Evolutionary conservation across 2,329 filamentous ascomycete species (phyloP).

Genomic region (Xylaria sp.): DNA sequence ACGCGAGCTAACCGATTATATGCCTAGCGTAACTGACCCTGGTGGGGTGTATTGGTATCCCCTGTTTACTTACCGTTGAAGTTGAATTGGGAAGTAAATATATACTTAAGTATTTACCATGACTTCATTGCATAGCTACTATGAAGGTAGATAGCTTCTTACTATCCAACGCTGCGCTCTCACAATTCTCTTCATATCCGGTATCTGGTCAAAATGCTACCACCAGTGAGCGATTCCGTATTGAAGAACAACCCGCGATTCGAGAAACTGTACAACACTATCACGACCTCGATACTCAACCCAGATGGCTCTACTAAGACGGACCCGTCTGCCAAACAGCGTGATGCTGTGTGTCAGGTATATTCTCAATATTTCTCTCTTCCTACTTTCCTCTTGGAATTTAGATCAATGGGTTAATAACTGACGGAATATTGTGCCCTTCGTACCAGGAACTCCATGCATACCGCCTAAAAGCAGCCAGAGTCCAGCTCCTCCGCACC

Average conservation of each 20-base stretch:
- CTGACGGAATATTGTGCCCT: background rate
- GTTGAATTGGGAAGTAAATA: no score
- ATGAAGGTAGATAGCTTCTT: background rate
- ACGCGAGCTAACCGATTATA: no score
- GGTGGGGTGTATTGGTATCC: no score
- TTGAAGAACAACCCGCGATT: slow-evolving; percentile 69
- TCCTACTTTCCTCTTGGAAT: background rate
- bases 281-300: slow-evolving; percentile 66
- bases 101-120: background rate
- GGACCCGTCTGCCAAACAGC: slow-evolving; percentile 62
- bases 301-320: slow-evolving; percentile 67
- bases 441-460: slow-evolving; percentile 60
- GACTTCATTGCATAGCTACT: background rate
- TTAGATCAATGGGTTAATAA: background rate
- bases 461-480: slow-evolving; percentile 61
- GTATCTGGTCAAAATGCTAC: slow-evolving; percentile 60
- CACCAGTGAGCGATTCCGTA: slow-evolving; percentile 66
- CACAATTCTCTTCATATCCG: no score
- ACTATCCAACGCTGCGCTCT: background rate
- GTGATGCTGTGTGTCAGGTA: slow-evolving; percentile 63
- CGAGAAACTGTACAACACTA: slow-evolving; percentile 65
- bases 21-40: no score
- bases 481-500: slow-evolving; percentile 61
- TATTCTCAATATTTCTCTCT: slow-evolving; percentile 26
- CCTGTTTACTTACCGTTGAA: no score